phyloP scores from a whole-genome alignment of 2,329 filamentous ascomycete species.

The Diplodia seriata region DNA sequence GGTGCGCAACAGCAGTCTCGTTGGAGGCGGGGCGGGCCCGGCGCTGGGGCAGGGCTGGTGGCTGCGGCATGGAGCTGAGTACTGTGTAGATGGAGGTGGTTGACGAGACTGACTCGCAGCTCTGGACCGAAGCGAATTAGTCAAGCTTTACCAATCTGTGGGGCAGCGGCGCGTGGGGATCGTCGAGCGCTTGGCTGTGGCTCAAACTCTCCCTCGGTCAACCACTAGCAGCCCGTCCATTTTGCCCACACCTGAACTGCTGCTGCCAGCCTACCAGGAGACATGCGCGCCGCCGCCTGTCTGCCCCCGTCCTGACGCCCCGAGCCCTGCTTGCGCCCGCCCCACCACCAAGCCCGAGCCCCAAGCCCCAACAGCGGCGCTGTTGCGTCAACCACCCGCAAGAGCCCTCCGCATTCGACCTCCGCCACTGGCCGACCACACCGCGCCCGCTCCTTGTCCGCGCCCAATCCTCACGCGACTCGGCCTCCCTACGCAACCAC shows the following conservation, averaged over 20 bases:
- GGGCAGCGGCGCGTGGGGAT: slow-evolving; percentile 28
- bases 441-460: background rate
- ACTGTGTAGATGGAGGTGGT: background rate
- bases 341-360: slow-evolving; percentile 5
- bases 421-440: slow-evolving; percentile 13
- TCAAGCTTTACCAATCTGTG: slow-evolving; percentile 29
- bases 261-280: background rate
- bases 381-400: slow-evolving; percentile 31
- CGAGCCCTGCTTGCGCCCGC: background rate
- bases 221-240: slow-evolving; percentile 28
- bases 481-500: background rate
- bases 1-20: background rate
- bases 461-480: background rate
- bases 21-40: background rate
- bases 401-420: slow-evolving; percentile 23
- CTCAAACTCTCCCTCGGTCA: slow-evolving; percentile 24
- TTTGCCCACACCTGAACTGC: background rate
- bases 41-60: background rate
- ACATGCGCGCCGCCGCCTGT: slow-evolving; percentile 14
- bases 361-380: slow-evolving; percentile 17
- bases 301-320: slow-evolving; percentile 16
- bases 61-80: too few species aligned
- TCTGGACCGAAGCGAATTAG: slow-evolving; percentile 25
- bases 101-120: background rate
- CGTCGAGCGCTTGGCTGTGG: slow-evolving; percentile 19